Conservation (phyloP, 106 monocot species). For the Chionographis japonica region DNA sequence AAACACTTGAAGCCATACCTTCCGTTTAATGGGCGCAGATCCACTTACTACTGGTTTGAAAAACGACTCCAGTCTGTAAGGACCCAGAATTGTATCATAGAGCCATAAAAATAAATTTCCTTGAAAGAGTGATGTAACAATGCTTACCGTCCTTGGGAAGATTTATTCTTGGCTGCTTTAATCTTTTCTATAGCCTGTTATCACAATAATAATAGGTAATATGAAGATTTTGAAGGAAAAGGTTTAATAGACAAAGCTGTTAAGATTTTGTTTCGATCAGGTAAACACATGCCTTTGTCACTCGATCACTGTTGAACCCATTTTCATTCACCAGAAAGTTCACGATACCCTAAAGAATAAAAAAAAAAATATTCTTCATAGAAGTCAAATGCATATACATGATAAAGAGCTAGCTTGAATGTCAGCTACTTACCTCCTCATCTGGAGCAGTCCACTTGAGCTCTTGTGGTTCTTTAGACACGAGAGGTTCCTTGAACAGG, state of each 20-base stretch:
- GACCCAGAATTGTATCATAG: slow-evolving; percentile 3
- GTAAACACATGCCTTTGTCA: slow-evolving; percentile 60
- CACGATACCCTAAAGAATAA: slow-evolving; percentile 52
- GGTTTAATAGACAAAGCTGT: neutral
- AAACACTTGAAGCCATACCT: slow-evolving; percentile 37
- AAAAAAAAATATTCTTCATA: slow-evolving; percentile 5
- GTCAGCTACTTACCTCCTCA: slow-evolving; percentile 49
- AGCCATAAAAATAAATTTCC: neutral
- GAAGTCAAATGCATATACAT: neutral
- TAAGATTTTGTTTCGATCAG: slow-evolving; percentile 1
- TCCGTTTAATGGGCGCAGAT: slow-evolving; percentile 65
- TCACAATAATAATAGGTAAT: neutral
- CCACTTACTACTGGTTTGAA: slow-evolving; percentile 64
- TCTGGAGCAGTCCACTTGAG: slow-evolving; percentile 88
- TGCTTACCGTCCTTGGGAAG: slow-evolving; percentile 69
- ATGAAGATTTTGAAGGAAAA: neutral
- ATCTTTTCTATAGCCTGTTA: slow-evolving; percentile 84
- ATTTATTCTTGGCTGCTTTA: slow-evolving; percentile 88
- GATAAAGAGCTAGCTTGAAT: neutral
- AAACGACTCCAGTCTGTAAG: slow-evolving; percentile 81
- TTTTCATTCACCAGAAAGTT: slow-evolving; percentile 85
- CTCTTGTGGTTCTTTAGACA: slow-evolving; percentile 58
- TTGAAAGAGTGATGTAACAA: neutral
- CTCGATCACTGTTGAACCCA: slow-evolving; percentile 81
- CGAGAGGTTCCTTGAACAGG: slow-evolving; percentile 83